These are phyloP conservation scores for Peterozyma toletana DNA, from an alignment of 805 yeast species.

Conservation along the genomic window DNA sequence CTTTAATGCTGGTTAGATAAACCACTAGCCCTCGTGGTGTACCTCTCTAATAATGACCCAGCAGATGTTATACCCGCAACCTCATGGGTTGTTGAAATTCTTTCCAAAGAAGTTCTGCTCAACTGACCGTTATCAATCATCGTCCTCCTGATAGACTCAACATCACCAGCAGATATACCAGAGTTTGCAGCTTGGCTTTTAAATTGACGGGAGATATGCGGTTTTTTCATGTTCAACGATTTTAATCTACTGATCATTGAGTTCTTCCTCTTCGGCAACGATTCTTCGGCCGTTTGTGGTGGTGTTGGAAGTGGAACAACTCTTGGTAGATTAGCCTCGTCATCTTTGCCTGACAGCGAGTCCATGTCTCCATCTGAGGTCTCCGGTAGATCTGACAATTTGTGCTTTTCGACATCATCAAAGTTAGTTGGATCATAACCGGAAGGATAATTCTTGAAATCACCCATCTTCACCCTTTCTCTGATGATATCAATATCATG, in stretches of 20 bases:
- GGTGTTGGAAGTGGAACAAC: not conserved
- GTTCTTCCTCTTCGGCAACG: not conserved
- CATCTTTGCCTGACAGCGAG: not conserved
- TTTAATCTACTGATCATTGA: slow-evolving; percentile 4
- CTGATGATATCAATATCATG: slow-evolving; percentile 65
- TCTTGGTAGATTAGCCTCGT: not conserved
- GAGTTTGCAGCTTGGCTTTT: not conserved
- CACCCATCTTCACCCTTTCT: slow-evolving; percentile 49
- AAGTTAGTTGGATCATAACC: slow-evolving; percentile 47
- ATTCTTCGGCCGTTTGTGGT: not conserved
- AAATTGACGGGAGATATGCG: not conserved
- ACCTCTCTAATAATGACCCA: slow-evolving; percentile 28
- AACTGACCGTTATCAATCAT: slow-evolving; percentile 12
- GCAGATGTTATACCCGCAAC: slow-evolving; percentile 44
- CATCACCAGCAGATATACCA: slow-evolving; percentile 2
- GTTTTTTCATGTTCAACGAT: slow-evolving; percentile 5
- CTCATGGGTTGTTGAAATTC: slow-evolving; percentile 37
- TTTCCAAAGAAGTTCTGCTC: slow-evolving; percentile 25
- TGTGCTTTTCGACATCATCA: slow-evolving; percentile 18
- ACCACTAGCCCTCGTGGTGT: slow-evolving; percentile 3
- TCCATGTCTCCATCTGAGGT: not conserved
- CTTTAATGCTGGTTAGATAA: no score
- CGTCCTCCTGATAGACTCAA: slow-evolving; percentile 9
- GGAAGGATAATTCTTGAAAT: slow-evolving; percentile 37
- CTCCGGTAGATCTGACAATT: slow-evolving; percentile 1